Evolutionary conservation across 305 asterid species (phyloP), one percentile per base, ranked within the genome.

Genomic region (Fraxinus paxiana): DNA sequence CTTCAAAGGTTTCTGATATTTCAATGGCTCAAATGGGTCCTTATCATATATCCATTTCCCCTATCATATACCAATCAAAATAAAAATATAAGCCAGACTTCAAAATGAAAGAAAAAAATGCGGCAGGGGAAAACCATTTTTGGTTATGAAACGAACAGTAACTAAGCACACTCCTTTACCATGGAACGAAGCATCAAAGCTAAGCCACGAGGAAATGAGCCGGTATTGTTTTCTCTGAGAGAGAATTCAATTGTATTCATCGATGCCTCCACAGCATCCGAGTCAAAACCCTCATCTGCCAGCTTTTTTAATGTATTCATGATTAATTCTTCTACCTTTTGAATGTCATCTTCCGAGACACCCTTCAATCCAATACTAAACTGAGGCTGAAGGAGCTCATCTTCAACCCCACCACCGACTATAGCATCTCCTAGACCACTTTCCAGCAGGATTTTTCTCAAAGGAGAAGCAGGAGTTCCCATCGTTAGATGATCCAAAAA

Each of bases 391-490:
- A 96, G 97, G 63, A 94, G 98, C 86, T 96, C 98, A 87, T 96
- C 98, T 87, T 96, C 97, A 85, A 96, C 76, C 41, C 99, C 99
- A 46, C 99, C 97, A 77, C 98, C 98, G 86, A 96, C 95, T 81
- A 94, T 89, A 70, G 98, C 97, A 73, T 94, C 99, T 67, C 98
- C 99, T 4, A 92, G 86, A 79, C 97, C 97, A 90, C 98, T 96
- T 92, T 94, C 98, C 75, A 96, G 91, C 86, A 96, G 86, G 85
- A 88, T 90, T 88, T 96, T 96, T 84, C 97, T 90, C 92, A 94
- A 81, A 80, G 99, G 98, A 85, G 98, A 92, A 83, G 98, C 98
- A 46, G 98, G 99, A 82, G 98, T 96, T 83, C 98, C 98, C 89
- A 94, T 78, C 92, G 93, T 86, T 79, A 96, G 88, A 86, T 96